phyloP scores from a whole-genome alignment of 768 basidiomycete species.

The Phanerodontia chrysosporium region DNA sequence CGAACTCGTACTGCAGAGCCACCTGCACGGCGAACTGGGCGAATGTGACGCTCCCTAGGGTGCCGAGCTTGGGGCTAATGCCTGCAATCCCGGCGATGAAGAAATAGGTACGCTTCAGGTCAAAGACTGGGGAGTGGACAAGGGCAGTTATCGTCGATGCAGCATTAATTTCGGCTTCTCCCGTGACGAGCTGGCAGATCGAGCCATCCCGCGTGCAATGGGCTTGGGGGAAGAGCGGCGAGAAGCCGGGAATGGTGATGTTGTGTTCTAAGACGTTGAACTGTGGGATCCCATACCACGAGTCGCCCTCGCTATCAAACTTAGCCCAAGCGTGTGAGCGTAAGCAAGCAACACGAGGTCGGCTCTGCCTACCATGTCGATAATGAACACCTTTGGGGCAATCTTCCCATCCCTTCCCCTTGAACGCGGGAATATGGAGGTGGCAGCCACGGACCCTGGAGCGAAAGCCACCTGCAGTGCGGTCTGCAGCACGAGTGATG shows the following conservation, averaged over 20 bases:
- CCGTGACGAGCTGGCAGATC: slow-evolving; percentile 36
- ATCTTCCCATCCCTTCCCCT: not conserved
- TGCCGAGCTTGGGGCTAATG: slow-evolving; percentile 33
- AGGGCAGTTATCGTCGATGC: slow-evolving; percentile 30
- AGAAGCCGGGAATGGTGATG: slow-evolving; percentile 35
- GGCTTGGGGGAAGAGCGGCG: slow-evolving; percentile 34
- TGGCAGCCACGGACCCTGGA: not conserved
- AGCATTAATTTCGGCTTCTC: slow-evolving; percentile 41
- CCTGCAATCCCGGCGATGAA: slow-evolving; percentile 40
- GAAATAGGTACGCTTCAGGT: slow-evolving; percentile 39
- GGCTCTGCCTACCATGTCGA: slow-evolving; percentile 2
- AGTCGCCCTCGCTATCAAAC: slow-evolving; percentile 11
- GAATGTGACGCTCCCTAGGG: slow-evolving; percentile 35
- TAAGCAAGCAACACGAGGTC: not conserved
- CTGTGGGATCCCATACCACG: slow-evolving; percentile 23
- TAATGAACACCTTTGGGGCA: slow-evolving; percentile 7
- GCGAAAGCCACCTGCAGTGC: not conserved
- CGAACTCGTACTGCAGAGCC: slow-evolving; percentile 37
- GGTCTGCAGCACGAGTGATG: not conserved
- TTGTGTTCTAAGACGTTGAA: slow-evolving; percentile 32
- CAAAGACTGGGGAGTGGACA: slow-evolving; percentile 29
- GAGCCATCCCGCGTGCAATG: slow-evolving; percentile 30
- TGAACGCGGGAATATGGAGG: not conserved
- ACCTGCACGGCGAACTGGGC: slow-evolving; percentile 37
- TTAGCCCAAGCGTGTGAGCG: not conserved